Evolutionary conservation across 495 filamentous ascomycete genomes (phyloP).

Genomic region (Elaphomyces granulatus): DNA sequence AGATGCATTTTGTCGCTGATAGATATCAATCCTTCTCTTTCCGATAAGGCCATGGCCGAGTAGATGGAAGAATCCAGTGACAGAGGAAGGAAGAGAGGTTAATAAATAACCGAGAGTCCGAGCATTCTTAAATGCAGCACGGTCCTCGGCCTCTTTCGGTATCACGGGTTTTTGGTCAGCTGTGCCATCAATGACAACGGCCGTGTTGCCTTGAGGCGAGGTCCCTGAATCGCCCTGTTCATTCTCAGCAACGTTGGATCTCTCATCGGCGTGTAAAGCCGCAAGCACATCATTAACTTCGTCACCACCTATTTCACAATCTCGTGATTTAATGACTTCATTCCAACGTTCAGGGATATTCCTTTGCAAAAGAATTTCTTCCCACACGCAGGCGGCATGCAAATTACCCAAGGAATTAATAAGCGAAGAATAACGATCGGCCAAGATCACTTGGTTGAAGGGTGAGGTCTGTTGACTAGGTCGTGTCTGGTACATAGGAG

Average conservation of each 20-base stretch:
- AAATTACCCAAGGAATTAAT: conserved; percentile 59
- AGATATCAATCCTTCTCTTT: conserved; percentile 51
- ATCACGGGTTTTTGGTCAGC: conserved; percentile 13
- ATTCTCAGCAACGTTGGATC: conserved; percentile 7
- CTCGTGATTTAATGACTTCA: conserved; percentile 42
- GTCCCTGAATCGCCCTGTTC: conserved; percentile 8
- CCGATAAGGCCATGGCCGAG: conserved; percentile 67
- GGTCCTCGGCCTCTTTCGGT: conserved; percentile 28
- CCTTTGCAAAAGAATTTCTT: conserved; percentile 62
- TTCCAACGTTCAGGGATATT: conserved; percentile 53
- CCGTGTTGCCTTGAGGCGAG: not conserved
- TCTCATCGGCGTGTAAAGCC: conserved; percentile 7
- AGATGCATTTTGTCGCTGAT: conserved; percentile 48
- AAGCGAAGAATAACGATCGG: conserved; percentile 59
- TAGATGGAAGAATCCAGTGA: conserved; percentile 62
- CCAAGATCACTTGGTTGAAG: conserved; percentile 61
- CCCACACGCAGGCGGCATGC: conserved; percentile 63
- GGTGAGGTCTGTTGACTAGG: conserved; percentile 35
- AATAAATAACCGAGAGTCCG: conserved; percentile 61
- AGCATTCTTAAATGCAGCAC: conserved; percentile 60
- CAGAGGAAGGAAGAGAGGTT: conserved; percentile 53
- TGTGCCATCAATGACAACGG: conserved; percentile 12
- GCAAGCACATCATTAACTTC: conserved; percentile 27
- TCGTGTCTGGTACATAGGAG: conserved; percentile 46
- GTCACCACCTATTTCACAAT: conserved; percentile 30